Conservation (phyloP, 2,329 filamentous ascomycete species). For the Calonectria pteridis region DNA sequence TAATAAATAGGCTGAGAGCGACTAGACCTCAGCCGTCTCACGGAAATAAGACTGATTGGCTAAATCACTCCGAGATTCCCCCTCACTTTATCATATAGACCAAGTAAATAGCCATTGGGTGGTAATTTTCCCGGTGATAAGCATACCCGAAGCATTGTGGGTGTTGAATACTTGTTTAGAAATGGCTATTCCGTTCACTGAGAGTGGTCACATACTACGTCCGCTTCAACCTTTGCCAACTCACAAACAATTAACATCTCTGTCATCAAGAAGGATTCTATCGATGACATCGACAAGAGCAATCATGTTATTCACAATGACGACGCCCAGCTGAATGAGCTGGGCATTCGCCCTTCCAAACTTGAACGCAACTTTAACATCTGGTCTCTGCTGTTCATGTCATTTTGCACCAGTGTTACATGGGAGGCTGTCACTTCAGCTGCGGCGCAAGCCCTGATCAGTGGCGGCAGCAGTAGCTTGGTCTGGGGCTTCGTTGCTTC, state of each 20-base stretch:
- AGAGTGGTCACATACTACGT: not conserved
- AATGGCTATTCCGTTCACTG: not conserved
- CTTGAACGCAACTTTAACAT: constrained; percentile 23
- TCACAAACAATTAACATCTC: too few relatives aligned
- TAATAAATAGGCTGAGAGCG: not conserved
- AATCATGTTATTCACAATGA: not conserved
- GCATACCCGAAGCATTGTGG: not conserved
- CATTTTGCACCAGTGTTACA: constrained; percentile 22
- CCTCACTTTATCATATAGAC: not conserved
- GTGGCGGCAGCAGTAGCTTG: constrained; percentile 18
- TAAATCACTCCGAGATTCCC: not conserved
- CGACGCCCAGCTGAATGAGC: constrained; percentile 1
- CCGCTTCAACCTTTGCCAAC: not conserved
- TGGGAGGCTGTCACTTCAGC: constrained; percentile 18
- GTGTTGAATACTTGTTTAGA: not conserved
- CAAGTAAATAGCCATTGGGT: not conserved
- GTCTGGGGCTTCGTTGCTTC: constrained; percentile 21
- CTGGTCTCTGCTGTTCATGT: constrained; percentile 25
- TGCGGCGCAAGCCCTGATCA: not conserved
- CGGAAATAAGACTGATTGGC: not conserved
- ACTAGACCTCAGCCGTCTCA: not conserved
- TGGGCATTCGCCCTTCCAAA: constrained; percentile 15
- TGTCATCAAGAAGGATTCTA: not conserved
- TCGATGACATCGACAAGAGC: not conserved
- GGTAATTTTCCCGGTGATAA: not conserved